phyloP scores from a whole-genome alignment of 1,139 yeast species.

The Suzukiozyma palmioleophila region DNA sequence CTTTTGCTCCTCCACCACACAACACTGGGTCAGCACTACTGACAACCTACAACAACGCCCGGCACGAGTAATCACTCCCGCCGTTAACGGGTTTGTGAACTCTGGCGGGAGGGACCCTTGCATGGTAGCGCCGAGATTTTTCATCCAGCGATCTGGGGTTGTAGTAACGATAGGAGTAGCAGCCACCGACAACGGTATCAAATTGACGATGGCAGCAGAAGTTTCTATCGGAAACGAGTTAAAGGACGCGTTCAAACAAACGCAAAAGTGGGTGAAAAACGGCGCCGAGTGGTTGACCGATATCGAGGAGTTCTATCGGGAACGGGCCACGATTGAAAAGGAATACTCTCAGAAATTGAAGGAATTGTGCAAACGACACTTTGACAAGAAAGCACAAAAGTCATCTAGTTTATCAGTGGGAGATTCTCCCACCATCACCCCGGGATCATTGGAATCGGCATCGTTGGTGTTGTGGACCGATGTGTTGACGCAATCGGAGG shows the following conservation, averaged over 20 bases:
- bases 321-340: conserved; percentile 73
- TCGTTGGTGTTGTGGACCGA: conserved; percentile 95
- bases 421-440: conserved; percentile 84
- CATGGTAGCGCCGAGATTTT: no score
- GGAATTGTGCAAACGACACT: conserved; percentile 62
- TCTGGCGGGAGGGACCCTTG: no score
- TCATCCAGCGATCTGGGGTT: no score
- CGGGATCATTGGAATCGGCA: conserved; percentile 92
- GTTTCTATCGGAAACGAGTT: conserved; percentile 62
- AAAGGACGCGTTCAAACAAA: conserved; percentile 73
- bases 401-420: conserved; percentile 80
- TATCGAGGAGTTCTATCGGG: conserved; percentile 77
- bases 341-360: conserved; percentile 74
- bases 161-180: no score
- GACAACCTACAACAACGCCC: no score
- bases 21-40: no score
- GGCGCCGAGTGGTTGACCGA: conserved; percentile 77
- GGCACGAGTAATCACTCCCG: no score
- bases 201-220: conserved; percentile 15
- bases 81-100: no score
- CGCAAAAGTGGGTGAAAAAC: conserved; percentile 70
- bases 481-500: conserved; percentile 79
- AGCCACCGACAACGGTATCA: neutral
- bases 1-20: no score
- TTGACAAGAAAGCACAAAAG: conserved; percentile 70